phyloP scores from a whole-genome alignment of 169 alveolate genomes.

The Plasmodium malariae region DNA sequence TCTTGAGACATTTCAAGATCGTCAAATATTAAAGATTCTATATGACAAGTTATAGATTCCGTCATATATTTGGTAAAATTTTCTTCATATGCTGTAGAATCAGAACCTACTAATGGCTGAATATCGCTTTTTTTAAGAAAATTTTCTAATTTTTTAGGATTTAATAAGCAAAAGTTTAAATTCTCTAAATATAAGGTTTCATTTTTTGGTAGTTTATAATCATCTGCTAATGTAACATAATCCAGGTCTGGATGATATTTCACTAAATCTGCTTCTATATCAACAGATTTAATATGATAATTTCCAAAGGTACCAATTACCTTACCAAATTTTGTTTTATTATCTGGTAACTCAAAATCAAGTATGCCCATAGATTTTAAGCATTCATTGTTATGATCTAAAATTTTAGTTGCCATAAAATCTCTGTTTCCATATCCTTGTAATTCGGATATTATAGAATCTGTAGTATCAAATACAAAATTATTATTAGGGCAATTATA shows the following conservation, averaged over 20 bases:
- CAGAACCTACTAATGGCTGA: background rate
- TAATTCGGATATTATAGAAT: background rate
- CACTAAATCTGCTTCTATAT: slow-evolving; percentile 13
- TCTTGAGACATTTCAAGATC: slow-evolving; percentile 20
- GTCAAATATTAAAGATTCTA: slow-evolving; percentile 47
- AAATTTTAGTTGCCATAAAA: background rate
- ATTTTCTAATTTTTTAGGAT: slow-evolving; percentile 46
- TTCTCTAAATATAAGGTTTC: background rate
- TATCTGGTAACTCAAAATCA: slow-evolving; percentile 2
- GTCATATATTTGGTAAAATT: slow-evolving; percentile 21
- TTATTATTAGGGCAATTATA: slow-evolving; percentile 25
- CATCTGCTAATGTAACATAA: slow-evolving; percentile 38
- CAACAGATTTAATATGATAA: background rate
- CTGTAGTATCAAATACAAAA: background rate
- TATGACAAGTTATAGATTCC: slow-evolving; percentile 50
- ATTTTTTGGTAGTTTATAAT: slow-evolving; percentile 11
- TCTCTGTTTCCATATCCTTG: background rate
- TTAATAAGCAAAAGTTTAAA: slow-evolving; percentile 64
- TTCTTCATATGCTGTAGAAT: slow-evolving; percentile 5
- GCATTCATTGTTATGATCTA: background rate
- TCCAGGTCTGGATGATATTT: slow-evolving; percentile 7
- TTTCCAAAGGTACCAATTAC: slow-evolving; percentile 33
- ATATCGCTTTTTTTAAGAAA: slow-evolving; percentile 41
- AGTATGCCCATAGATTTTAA: slow-evolving; percentile 7
- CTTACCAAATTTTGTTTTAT: slow-evolving; percentile 1